phyloP scores from a whole-genome alignment of 805 yeast genomes.

The Candida mattraensis region DNA sequence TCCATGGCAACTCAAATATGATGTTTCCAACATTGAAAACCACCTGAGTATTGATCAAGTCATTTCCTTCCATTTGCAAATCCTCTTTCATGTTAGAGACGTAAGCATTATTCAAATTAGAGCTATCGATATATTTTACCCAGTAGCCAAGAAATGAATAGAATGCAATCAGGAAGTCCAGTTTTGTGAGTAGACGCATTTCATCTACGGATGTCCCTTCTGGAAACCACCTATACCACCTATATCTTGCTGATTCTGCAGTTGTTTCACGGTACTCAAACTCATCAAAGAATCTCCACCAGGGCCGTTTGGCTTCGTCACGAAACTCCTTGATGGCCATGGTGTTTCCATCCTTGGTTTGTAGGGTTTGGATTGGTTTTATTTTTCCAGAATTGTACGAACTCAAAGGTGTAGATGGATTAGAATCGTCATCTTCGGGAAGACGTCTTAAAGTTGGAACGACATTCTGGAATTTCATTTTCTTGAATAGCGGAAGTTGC shows the following conservation, averaged over 20 bases:
- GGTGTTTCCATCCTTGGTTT: constrained; percentile 8
- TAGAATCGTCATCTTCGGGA: too few relatives aligned
- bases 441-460: too few relatives aligned
- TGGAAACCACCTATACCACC: constrained; percentile 59
- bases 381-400: too few relatives aligned
- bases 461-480: too few relatives aligned
- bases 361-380: too few relatives aligned
- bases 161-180: constrained; percentile 55
- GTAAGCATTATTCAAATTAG: constrained; percentile 64
- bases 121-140: constrained; percentile 64
- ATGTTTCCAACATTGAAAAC: constrained; percentile 59
- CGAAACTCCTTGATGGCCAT: constrained; percentile 38
- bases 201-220: constrained; percentile 48
- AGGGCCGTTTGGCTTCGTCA: constrained; percentile 52
- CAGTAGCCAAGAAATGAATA: constrained; percentile 63
- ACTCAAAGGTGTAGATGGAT: too few relatives aligned
- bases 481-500: too few relatives aligned
- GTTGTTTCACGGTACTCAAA: constrained; percentile 55
- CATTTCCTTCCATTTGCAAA: constrained; percentile 59
- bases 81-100: constrained; percentile 63
- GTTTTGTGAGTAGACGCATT: constrained; percentile 46
- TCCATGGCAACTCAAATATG: constrained; percentile 62
- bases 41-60: constrained; percentile 57
- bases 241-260: constrained; percentile 32
- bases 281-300: constrained; percentile 61